Evolutionary conservation across 1,139 yeast genomes (phyloP), one percentile per base, ranked within the genome.

Genomic region (Dujonia santamariae): DNA sequence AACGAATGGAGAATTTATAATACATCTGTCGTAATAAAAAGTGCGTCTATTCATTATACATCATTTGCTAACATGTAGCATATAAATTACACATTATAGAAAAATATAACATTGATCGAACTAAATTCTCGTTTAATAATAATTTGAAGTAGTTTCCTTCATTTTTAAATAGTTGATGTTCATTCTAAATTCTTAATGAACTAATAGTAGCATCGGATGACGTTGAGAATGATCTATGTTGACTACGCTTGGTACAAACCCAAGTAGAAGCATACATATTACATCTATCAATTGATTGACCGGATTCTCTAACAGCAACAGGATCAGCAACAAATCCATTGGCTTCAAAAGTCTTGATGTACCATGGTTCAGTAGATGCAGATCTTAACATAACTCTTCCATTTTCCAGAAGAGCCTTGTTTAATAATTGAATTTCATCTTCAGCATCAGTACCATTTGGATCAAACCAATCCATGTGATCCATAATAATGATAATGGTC

Each of bases 401-500:
- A 28, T 80, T 79, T 19, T 71, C 68, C 6, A 75, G 73, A 40
- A 85, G 67, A 18, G 88, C 84, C 35, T 71, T 67, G 53, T 71
- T 72, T 35, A 85, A 66, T 0, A 87, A 85, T 20, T 67, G 54
- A 45, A 85, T 80, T 55, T 85, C 95, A 35, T 71, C 66, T 32
- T 68, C 62, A 9, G 86, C 92, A 22, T 81, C 90, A 7, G 50
- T 48, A 13, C 82, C 83, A 15, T 67, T 56, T 26, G 85, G 82
- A 46, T 79, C 80, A 53, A 85, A 85, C 95, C 95, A 85, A 58
- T 85, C 95, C 92, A 85, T 83, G 54, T 85, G 95, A 56, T 85
- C 95, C 95, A 85, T 85, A 38, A 85, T 82, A 32, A 85, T 75
- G 19, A 92, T 92, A 48, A 81, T 80, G 7, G 88, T 78, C 34